Evolutionary conservation across 139 green algal species (phyloP).

Genomic region (Chlorella sp.): DNA sequence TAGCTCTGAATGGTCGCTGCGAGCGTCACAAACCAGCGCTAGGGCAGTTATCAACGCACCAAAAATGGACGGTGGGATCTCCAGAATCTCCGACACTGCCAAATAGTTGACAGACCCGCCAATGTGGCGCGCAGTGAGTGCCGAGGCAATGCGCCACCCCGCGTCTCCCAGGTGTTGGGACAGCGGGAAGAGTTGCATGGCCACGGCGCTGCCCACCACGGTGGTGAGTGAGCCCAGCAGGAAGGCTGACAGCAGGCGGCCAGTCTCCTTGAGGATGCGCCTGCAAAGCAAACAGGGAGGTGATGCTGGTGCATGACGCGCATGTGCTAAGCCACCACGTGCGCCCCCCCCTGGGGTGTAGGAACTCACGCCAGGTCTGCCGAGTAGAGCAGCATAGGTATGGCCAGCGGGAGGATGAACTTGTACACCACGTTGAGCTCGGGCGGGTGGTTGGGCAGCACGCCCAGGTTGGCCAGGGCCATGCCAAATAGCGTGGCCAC

Average conservation of each 20-base stretch:
- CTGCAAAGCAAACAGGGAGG: not conserved
- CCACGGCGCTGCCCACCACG: conserved; percentile 47
- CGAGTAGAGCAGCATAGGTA: conserved; percentile 84
- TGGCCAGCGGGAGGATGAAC: conserved; percentile 81
- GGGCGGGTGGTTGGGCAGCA: conserved; percentile 10
- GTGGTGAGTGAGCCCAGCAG: conserved; percentile 61
- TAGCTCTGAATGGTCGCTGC: too few relatives aligned
- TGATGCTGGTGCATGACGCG: not conserved
- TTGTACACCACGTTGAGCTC: conserved; percentile 41
- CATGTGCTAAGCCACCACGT: not conserved
- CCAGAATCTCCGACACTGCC: conserved; percentile 57
- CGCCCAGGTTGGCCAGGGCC: conserved; percentile 52
- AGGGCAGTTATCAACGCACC: conserved; percentile 9
- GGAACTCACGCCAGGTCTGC: conserved; percentile 59
- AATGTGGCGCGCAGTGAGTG: conserved; percentile 85
- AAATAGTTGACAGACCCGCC: conserved; percentile 92
- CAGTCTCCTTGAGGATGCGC: conserved; percentile 67
- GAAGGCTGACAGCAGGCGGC: conserved; percentile 70
- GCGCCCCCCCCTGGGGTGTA: not conserved
- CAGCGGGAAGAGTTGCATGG: conserved; percentile 65
- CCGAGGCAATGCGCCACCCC: conserved; percentile 72
- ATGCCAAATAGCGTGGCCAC: conserved; percentile 37
- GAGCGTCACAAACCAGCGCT: too few relatives aligned
- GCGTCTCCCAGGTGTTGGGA: conserved; percentile 31
- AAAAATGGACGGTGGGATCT: conserved; percentile 42